Percentiles rank a stretch among this genome's conserved stretches.
phyloP scores from a whole-genome alignment of 192 early-diverging fungal species.

The Oehlia diaphana region DNA sequence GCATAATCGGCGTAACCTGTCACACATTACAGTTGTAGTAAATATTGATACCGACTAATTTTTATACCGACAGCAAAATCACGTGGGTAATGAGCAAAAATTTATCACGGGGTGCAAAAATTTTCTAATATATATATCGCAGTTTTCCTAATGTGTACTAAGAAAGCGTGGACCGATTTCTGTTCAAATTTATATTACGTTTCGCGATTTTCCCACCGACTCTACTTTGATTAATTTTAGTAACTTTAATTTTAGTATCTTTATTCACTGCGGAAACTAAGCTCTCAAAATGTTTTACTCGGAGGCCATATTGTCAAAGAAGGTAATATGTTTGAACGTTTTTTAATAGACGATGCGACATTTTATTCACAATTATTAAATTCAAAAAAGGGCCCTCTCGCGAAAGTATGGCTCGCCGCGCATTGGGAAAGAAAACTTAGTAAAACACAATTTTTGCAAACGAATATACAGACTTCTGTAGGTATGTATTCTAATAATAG shows the following conservation, averaged over 20 bases:
- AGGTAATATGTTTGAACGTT: conserved; percentile 30
- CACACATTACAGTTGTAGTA: no score
- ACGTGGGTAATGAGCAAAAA: no score
- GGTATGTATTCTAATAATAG: conserved; percentile 45
- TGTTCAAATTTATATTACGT: neutral
- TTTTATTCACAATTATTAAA: neutral
- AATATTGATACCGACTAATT: no score
- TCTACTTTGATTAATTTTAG: neutral
- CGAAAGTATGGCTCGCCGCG: conserved; percentile 97
- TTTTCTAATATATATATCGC: neutral
- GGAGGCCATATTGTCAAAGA: conserved; percentile 77
- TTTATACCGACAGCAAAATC: no score
- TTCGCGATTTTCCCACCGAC: neutral
- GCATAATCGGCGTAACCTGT: no score
- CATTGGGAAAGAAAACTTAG: conserved; percentile 97
- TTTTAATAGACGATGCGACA: neutral
- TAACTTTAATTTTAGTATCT: neutral
- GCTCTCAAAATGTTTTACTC: conserved; percentile 67
- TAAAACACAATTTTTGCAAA: conserved; percentile 91
- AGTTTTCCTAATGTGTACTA: neutral
- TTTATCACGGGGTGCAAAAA: no score
- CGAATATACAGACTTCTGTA: conserved; percentile 87
- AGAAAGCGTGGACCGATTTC: neutral
- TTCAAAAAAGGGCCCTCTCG: conserved; percentile 68
- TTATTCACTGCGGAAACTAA: neutral